phyloP scores from a whole-genome alignment of 805 yeast genomes.

The Maudiozyma barnettii region DNA sequence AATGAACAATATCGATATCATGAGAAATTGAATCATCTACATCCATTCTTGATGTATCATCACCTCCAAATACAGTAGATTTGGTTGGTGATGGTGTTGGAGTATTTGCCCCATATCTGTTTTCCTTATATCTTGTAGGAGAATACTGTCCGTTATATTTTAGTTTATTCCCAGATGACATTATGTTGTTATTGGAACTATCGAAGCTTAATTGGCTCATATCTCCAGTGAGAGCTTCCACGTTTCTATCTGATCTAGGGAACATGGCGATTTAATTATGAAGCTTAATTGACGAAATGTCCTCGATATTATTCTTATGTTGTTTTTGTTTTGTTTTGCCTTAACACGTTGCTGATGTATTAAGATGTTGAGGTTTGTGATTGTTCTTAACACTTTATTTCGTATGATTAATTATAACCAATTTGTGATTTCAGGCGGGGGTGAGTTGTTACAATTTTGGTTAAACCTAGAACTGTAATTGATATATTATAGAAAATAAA shows the following conservation, averaged over 20 bases:
- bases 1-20: constrained; percentile 20
- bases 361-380: too few species aligned
- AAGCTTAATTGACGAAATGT: not conserved
- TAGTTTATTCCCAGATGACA: constrained; percentile 1
- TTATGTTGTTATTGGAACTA: constrained; percentile 6
- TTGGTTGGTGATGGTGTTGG: constrained; percentile 26
- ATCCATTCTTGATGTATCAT: constrained; percentile 28
- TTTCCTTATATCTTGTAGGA: constrained; percentile 14
- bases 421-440: too few species aligned
- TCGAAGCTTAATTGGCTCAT: constrained; percentile 28
- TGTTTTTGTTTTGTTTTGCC: too few species aligned
- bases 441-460: too few species aligned
- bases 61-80: constrained; percentile 18
- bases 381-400: too few species aligned
- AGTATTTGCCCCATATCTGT: constrained; percentile 5
- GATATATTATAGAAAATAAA: too few species aligned
- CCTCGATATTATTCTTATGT: not conserved
- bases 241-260: constrained; percentile 22
- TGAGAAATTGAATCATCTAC: constrained; percentile 22
- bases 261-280: constrained; percentile 10
- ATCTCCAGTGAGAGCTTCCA: constrained; percentile 29
- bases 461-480: too few species aligned
- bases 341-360: too few species aligned
- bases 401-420: too few species aligned
- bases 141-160: constrained; percentile 5